Evolutionary conservation across 2,329 filamentous ascomycete genomes (phyloP), one percentile per base, ranked within the genome.

Genomic region (Phialophora expanda): DNA sequence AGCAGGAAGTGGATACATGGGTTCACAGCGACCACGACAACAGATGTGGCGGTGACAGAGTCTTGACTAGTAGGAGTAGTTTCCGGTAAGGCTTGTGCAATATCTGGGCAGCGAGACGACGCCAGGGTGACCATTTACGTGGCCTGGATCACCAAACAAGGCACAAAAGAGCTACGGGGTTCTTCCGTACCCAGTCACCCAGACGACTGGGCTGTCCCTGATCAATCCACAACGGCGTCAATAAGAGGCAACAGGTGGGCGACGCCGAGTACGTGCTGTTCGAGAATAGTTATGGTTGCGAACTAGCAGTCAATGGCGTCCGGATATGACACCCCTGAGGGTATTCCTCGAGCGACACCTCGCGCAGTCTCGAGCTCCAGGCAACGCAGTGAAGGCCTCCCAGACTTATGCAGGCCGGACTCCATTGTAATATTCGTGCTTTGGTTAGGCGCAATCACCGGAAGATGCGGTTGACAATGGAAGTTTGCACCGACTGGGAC

Each of bases 31-130:
- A 24, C 30, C 28, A 22, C 46, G 58, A 61, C 58, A 38, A 20
- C 32, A 50, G 28, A 30, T 32, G 58, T 61, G 58, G 58, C 58
- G 58, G 58, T 61, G 30, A 54, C 50, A 54, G 48, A 38, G 20
- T 41, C 26, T 34, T 54, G 58, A 28, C 48, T 61, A 44, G 58
- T 53, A 20, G 14, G 34, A 30, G 26, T 59, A 46, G 28, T 53
- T 54, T 44, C 30, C 24, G 58, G 48, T 44, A 53, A 61, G 17
- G 46, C 58, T 53, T 20, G 58, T 53, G 58, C 32, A 20, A 26
- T 53, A 61, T 61, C 48, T 53, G 46, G 58, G 58, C 30, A 61
- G 26, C 58, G 46, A 61, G 58, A 61, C 32, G 14, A 53, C 48
- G 30, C 58, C 58, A 54, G 41, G 56, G 24, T n/a, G 38, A n/a